phyloP scores from a whole-genome alignment of 2,329 filamentous ascomycete species.

The Pseudopithomyces maydicus region DNA sequence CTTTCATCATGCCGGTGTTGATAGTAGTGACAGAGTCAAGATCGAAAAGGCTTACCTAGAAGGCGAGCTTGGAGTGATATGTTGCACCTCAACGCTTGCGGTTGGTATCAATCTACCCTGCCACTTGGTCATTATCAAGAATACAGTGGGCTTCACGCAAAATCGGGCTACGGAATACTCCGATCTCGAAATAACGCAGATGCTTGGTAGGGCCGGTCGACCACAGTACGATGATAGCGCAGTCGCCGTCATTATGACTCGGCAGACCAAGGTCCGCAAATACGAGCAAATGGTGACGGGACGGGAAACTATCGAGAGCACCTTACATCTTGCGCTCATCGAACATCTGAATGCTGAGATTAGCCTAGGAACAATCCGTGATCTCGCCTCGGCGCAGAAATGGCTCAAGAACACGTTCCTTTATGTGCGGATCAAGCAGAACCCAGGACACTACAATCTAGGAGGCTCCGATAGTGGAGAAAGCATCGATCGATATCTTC shows the following conservation, averaged over 20 bases:
- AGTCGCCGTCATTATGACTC: conserved; percentile 79
- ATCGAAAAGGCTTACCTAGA: conserved; percentile 72
- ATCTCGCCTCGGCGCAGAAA: conserved; percentile 66
- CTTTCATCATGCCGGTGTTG: conserved; percentile 82
- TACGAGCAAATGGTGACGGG: conserved; percentile 79
- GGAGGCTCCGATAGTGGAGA: conserved; percentile 56
- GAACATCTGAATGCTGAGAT: conserved; percentile 87
- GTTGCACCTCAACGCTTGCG: conserved; percentile 84
- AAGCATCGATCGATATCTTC: conserved; percentile 67
- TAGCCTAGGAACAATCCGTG: conserved; percentile 72
- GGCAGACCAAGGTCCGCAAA: conserved; percentile 63
- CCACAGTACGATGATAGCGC: conserved; percentile 82
- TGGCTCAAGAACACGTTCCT: conserved; percentile 83
- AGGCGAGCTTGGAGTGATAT: conserved; percentile 79
- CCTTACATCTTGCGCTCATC: conserved; percentile 76
- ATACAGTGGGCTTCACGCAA: conserved; percentile 67
- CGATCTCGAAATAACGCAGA: conserved; percentile 86
- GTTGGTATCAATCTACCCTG: conserved; percentile 85
- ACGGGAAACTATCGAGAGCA: conserved; percentile 75
- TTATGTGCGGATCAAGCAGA: conserved; percentile 72
- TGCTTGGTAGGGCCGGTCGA: conserved; percentile 82
- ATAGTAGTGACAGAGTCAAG: conserved; percentile 64
- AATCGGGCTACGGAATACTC: conserved; percentile 70
- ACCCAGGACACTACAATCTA: conserved; percentile 73
- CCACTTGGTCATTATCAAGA: conserved; percentile 82